Evolutionary conservation across 2,329 filamentous ascomycete species (phyloP).

Genomic region (Anthostomella pinea): DNA sequence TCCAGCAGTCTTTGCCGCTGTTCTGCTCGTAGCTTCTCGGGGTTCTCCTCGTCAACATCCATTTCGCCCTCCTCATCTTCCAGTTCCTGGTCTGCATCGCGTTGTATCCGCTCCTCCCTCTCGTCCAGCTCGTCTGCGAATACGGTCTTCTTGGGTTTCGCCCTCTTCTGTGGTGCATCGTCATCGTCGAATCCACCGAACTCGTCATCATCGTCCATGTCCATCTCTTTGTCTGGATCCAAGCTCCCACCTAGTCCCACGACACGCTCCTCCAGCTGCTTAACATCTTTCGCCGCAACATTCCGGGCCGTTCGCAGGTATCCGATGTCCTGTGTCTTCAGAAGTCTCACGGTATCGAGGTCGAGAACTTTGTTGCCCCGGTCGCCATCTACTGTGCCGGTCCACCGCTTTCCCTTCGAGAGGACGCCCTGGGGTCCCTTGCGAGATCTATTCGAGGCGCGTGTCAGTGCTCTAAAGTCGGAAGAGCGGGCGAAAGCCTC

Average conservation of each 20-base stretch:
- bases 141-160: conserved; percentile 47
- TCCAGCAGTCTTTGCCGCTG: conserved; percentile 41
- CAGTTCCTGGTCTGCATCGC: conserved; percentile 16
- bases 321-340: conserved; percentile 68
- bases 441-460: no score
- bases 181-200: conserved; percentile 30
- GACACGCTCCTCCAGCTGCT: conserved; percentile 51
- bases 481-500: no score
- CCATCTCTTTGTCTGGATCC: conserved; percentile 26
- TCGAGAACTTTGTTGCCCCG: conserved; percentile 55
- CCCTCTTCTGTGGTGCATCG: conserved; percentile 15
- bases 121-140: conserved; percentile 45
- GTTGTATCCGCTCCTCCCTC: conserved; percentile 28
- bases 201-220: conserved; percentile 26
- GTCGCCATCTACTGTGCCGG: conserved; percentile 55
- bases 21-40: conserved; percentile 35
- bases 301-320: conserved; percentile 64
- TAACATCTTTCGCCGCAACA: conserved; percentile 56
- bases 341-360: conserved; percentile 56
- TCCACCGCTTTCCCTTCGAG: conserved; percentile 49
- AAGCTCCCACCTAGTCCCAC: conserved; percentile 41
- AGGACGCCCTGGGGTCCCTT: conserved; percentile 51
- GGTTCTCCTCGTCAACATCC: conserved; percentile 31
- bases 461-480: no score
- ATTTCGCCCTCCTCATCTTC: conserved; percentile 35